phyloP scores from a whole-genome alignment of 2,329 filamentous ascomycete genomes.

The Pestalotiopsis sp. region DNA sequence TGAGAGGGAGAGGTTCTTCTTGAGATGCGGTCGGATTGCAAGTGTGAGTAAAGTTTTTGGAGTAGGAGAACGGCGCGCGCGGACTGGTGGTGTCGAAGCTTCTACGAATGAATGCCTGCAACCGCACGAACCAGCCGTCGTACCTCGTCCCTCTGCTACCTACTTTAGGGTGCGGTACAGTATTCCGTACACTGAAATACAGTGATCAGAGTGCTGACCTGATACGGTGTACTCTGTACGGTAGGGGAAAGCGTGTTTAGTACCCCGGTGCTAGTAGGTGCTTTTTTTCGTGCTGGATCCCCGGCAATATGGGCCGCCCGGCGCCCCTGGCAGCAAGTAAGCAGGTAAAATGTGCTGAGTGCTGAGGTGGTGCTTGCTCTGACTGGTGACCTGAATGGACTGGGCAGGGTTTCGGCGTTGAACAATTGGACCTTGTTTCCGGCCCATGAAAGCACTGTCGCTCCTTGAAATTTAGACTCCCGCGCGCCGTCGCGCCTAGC shows the following conservation, averaged over 20 bases:
- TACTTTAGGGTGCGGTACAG: not conserved
- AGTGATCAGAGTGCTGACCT: not conserved
- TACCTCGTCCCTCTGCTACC: not conserved
- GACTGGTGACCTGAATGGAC: not conserved
- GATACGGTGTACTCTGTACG: too few species aligned
- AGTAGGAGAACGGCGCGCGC: not conserved
- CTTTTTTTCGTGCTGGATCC: too few species aligned
- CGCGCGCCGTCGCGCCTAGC: constrained; percentile 8
- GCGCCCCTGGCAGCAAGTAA: not conserved
- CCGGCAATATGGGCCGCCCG: too few species aligned
- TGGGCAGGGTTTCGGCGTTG: not conserved
- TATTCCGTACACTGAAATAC: not conserved
- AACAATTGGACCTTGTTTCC: not conserved
- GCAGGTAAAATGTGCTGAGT: not conserved
- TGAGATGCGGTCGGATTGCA: not conserved
- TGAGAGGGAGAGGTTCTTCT: not conserved
- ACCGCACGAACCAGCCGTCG: not conserved
- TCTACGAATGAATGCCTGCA: not conserved
- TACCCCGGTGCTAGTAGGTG: too few species aligned
- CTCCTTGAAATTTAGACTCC: constrained; percentile 8
- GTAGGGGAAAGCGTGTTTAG: too few species aligned
- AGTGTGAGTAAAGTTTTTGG: not conserved
- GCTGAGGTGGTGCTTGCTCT: not conserved
- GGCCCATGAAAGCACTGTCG: not conserved
- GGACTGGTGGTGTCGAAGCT: not conserved